These are phyloP conservation scores for Senna siamea DNA, from an alignment of 306 rosid species.

Conservation along the genomic window DNA sequence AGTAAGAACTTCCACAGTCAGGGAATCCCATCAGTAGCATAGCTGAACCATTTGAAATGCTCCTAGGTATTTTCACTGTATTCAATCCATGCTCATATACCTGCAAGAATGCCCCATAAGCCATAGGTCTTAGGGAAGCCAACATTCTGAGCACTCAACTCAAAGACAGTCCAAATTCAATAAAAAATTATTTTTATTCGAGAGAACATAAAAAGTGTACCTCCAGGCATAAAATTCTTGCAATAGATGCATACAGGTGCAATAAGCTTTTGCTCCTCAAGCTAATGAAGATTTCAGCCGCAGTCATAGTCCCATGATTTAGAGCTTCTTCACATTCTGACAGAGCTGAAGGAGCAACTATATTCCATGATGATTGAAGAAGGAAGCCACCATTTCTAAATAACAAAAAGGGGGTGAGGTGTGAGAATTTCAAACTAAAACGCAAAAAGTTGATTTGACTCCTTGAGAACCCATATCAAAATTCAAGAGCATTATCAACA, in stretches of 20 bases:
- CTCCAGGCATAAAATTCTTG: slow-evolving; percentile 93
- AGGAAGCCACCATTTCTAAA: slow-evolving; percentile 92
- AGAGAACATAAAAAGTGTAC: slow-evolving; percentile 47
- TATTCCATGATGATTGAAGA: slow-evolving; percentile 80
- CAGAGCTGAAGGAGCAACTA: slow-evolving; percentile 62
- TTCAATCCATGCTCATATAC: slow-evolving; percentile 80
- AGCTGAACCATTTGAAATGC: slow-evolving; percentile 67
- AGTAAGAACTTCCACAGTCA: slow-evolving; percentile 85
- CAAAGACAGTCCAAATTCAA: slow-evolving; percentile 34
- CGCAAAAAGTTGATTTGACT: slow-evolving; percentile 1
- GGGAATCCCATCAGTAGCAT: slow-evolving; percentile 93
- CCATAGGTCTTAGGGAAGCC: slow-evolving; percentile 33
- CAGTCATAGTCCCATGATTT: slow-evolving; percentile 88
- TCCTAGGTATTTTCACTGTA: slow-evolving; percentile 78
- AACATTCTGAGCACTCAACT: slow-evolving; percentile 18
- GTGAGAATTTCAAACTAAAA: slow-evolving; percentile 34
- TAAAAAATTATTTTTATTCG: not conserved
- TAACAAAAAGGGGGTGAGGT: slow-evolving; percentile 28
- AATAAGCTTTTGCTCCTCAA: slow-evolving; percentile 90
- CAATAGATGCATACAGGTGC: slow-evolving; percentile 90
- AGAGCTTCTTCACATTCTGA: slow-evolving; percentile 91
- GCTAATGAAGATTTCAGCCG: slow-evolving; percentile 83
- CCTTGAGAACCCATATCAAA: not conserved
- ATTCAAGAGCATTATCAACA: not conserved
- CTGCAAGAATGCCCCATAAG: slow-evolving; percentile 55